A percentile compares a stretch with the other conserved stretches of the same genome.
Conservation (phyloP, 2,329 filamentous ascomycete genomes). For the Trichoderma sp. region DNA sequence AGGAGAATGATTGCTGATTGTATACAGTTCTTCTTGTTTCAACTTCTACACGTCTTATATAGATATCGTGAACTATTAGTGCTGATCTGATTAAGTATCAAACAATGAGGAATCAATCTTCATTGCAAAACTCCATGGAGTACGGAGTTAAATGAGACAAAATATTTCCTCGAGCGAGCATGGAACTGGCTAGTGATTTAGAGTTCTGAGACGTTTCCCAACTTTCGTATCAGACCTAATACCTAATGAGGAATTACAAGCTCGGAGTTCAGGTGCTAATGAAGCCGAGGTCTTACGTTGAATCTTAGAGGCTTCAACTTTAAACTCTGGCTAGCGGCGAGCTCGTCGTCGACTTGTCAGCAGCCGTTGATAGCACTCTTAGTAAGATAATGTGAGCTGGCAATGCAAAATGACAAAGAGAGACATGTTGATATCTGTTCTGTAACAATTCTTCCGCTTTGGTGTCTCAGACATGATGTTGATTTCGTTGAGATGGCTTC, state of each 20-base stretch:
- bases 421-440: background rate
- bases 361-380: background rate
- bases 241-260: background rate
- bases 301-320: background rate
- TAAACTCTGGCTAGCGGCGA: background rate
- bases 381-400: background rate
- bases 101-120: background rate
- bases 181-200: background rate
- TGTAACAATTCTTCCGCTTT: background rate
- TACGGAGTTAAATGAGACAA: background rate
- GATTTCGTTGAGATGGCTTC: background rate
- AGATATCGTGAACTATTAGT: background rate
- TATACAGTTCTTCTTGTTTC: background rate
- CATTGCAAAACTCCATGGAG: background rate
- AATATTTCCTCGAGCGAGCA: background rate
- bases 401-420: background rate
- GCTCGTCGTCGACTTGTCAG: background rate
- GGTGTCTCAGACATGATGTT: background rate
- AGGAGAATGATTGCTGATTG: background rate
- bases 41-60: background rate
- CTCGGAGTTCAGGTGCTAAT: background rate
- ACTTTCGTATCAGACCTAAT: background rate
- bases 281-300: background rate
- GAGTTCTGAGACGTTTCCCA: background rate
- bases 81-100: background rate